A percentile compares a stretch with the other conserved stretches of the same genome.
Conservation (phyloP, 768 basidiomycete species). For the Ramaria sp. region DNA sequence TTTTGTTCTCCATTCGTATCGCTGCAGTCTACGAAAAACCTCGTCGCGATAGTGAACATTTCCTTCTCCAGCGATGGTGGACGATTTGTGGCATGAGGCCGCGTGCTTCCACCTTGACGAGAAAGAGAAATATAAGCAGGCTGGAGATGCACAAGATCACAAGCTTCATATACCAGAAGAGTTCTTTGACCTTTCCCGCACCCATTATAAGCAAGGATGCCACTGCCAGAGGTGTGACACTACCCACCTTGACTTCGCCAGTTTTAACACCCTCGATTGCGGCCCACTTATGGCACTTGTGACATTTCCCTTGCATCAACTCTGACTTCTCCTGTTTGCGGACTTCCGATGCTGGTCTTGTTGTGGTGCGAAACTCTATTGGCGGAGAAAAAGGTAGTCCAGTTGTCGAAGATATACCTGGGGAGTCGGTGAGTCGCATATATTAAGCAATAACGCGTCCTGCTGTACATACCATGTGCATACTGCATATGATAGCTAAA, state of each 20-base stretch:
- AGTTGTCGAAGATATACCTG: constrained; percentile 62
- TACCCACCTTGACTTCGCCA: constrained; percentile 54
- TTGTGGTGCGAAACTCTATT: constrained; percentile 40
- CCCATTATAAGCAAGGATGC: neutral
- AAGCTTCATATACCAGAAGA: constrained; percentile 50
- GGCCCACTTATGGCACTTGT: constrained; percentile 68
- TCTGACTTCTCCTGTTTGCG: constrained; percentile 49
- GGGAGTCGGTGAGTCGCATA: constrained; percentile 4
- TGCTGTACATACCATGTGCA: constrained; percentile 44
- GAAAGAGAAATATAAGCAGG: neutral
- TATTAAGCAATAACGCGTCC: neutral
- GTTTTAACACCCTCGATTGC: constrained; percentile 64
- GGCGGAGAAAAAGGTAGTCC: constrained; percentile 74
- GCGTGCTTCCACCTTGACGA: constrained; percentile 71
- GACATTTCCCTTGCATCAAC: constrained; percentile 66
- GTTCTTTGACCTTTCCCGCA: constrained; percentile 47
- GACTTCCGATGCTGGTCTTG: constrained; percentile 27
- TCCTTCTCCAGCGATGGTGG: constrained; percentile 42
- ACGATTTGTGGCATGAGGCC: constrained; percentile 58
- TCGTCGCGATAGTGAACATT: constrained; percentile 49
- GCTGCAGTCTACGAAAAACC: constrained; percentile 15
- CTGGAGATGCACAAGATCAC: neutral
- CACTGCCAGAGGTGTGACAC: neutral
- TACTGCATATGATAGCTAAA: constrained; percentile 77
- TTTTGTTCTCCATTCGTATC: neutral